Percentiles rank a stretch among this genome's conserved stretches.
Evolutionary conservation across 1,284 basidiomycete genomes (phyloP).

Genomic region (Cryptococcus maquisensis): DNA sequence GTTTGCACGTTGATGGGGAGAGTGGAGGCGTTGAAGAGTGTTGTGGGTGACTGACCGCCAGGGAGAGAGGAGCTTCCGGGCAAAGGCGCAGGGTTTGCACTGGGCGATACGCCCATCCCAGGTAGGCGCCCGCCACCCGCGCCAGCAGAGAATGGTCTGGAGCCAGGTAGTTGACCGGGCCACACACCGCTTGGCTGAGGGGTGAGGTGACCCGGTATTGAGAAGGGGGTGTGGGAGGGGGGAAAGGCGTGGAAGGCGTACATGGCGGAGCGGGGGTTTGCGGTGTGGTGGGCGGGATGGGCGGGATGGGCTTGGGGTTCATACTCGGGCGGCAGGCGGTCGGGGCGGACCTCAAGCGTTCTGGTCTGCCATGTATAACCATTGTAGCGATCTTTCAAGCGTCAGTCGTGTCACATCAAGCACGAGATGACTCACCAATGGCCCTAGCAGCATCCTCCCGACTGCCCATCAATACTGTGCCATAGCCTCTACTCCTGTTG

Average conservation of each 20-base stretch:
- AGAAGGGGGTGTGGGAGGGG: slow-evolving; percentile 8
- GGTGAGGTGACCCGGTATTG: slow-evolving; percentile 16
- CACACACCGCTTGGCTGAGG: slow-evolving; percentile 8
- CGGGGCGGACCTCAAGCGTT: slow-evolving; percentile 80
- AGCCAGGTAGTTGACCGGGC: slow-evolving; percentile 30
- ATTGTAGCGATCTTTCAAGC: slow-evolving; percentile 60
- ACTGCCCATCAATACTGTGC: slow-evolving; percentile 84
- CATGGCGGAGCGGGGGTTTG: slow-evolving; percentile 6
- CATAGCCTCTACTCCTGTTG: slow-evolving; percentile 86
- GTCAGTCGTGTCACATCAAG: not conserved
- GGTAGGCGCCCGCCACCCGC: slow-evolving; percentile 15
- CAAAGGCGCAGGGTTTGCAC: slow-evolving; percentile 12
- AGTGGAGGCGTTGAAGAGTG: slow-evolving; percentile 16
- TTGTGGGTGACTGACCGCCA: slow-evolving; percentile 11
- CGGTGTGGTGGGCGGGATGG: slow-evolving; percentile 16
- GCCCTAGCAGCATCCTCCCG: slow-evolving; percentile 88
- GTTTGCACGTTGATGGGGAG: slow-evolving; percentile 23
- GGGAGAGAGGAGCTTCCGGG: slow-evolving; percentile 18
- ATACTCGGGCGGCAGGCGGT: slow-evolving; percentile 62
- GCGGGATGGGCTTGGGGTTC: slow-evolving; percentile 52
- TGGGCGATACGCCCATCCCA: slow-evolving; percentile 10
- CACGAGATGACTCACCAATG: slow-evolving; percentile 51
- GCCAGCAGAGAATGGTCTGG: slow-evolving; percentile 7
- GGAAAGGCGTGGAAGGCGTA: slow-evolving; percentile 9
- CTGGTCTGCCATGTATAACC: slow-evolving; percentile 88